Evolutionary conservation across 225 moss, liverwort and hornwort genomes (phyloP).

Genomic region (Bryum argenteum): DNA sequence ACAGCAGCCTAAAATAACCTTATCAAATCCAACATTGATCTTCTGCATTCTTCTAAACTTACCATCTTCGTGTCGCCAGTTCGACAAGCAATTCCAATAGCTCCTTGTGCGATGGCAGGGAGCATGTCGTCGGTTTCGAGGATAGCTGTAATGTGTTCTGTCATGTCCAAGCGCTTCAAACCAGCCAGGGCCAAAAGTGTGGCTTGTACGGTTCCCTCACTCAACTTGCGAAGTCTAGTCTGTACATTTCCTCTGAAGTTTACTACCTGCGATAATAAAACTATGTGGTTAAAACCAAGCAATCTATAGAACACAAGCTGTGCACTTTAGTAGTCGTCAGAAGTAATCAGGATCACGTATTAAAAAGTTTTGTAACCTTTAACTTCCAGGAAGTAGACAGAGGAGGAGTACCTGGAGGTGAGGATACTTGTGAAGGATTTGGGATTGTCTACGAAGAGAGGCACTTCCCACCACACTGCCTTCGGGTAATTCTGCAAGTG

Average conservation of each 20-base stretch:
- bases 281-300: neutral
- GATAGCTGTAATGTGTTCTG: conserved; percentile 75
- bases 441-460: conserved; percentile 89
- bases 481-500: conserved; percentile 81
- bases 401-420: conserved; percentile 55
- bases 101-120: conserved; percentile 94
- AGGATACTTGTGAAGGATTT: conserved; percentile 79
- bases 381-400: neutral
- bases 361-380: neutral
- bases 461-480: conserved; percentile 94
- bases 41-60: conserved; percentile 6
- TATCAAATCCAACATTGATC: neutral
- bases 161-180: conserved; percentile 90
- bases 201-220: conserved; percentile 81
- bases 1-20: neutral
- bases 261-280: conserved; percentile 56
- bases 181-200: conserved; percentile 91
- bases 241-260: conserved; percentile 97
- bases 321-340: neutral
- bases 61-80: conserved; percentile 75
- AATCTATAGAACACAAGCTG: neutral
- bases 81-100: conserved; percentile 94
- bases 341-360: neutral
- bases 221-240: conserved; percentile 83
- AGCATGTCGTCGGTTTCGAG: conserved; percentile 91